Evolutionary conservation across 441 rosid genomes (phyloP), one percentile per base, ranked within the genome.

Genomic region (Metrosideros polymorpha): DNA sequence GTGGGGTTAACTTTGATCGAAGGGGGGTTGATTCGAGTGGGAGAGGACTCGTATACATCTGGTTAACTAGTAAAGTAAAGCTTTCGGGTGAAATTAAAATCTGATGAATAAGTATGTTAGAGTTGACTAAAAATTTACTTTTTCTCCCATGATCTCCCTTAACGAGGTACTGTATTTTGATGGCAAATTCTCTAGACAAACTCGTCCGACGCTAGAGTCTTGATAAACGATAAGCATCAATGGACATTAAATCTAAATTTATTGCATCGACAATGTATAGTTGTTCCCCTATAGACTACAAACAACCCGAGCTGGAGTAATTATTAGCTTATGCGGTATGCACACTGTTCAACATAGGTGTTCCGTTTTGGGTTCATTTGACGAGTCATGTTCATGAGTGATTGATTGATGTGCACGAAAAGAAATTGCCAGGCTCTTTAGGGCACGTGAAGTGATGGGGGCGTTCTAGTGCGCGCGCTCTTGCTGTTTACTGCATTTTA

Each of bases 21-120:
- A 39, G n/a, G 9, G 47, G 0, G 2, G 5, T 12, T 39, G 17
- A 12, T 9, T 1, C 5, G 0, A 2, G 14, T 9, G 6, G 35
- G 9, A 18, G 1, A 29, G 42, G 18, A 17, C 6, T 52, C 54
- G 54, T 6, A 6, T 18, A 6, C 22, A 12, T 52, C 7, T 18
- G 18, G 24, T 52, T 17, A 52, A 52, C 24, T 18, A 4, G 24
- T 52, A 18, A 51, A 52, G 54, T 2, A 18, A 17, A 52, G 7
- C 24, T 63, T 18, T 32, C 6, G 76, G 18, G 43, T 32, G 43
- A 63, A 63, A 63, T 18, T 32, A 9, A 9, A 63, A 8, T 63
- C 76, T 6, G 7, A 8, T 6, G 14, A 52, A 52, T 52, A 52
- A 17, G 14, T 52, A 52, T 7, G 54, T 17, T 52, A 18, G 24